Evolutionary conservation across 352 stramenopile genomes (phyloP), one percentile per base, ranked within the genome.

Genomic region (Paralagenidium karlingii): DNA sequence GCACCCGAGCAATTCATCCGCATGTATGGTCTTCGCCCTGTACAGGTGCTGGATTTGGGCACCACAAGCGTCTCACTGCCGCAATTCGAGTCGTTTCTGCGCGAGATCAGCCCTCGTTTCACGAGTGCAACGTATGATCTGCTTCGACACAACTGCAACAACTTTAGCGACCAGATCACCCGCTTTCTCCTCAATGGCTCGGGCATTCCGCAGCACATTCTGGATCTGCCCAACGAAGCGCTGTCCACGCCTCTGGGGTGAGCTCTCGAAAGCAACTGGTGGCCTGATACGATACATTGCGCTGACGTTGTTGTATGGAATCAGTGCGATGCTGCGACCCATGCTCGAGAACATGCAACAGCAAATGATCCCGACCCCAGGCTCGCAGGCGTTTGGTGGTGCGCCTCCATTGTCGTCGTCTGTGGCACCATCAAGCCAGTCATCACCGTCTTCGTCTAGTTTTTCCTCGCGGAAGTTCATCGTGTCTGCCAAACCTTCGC

Each of bases 101-200:
- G 73, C 6, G 42, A 80, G 28, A 73, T 85, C 40, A 79, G 58
- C 28, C 50, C 73, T n/a, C 68, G 70, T 19, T 98, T 93, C 57
- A 94, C 79, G 16, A 64, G 63, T 8, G 62, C 65, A 28, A 94
- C 82, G 6, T 98, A 98, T 58, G 90, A 98, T 51, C 64, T 98
- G 36, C 74, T 98, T 30, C 54, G 65, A 37, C 64, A 96, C 49
- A 98, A 98, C 58, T 98, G 94, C 74, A 98, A 98, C 68, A 97
- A 97, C 55, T 98, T 98, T 51, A 87, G 69, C 8, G 64, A 98
- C 55, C 82, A 95, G 40, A 68, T 93, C 12, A 65, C 86, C 28
- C 74, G 60, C 31, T 95, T 98, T 43, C 53, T 93, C 12, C 57
- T 97, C 9, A 16, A 36, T 36, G 64, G 69, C 5, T 57, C 49